Evolutionary conservation across 306 rosid species (phyloP).

Genomic region (Prunus mume): DNA sequence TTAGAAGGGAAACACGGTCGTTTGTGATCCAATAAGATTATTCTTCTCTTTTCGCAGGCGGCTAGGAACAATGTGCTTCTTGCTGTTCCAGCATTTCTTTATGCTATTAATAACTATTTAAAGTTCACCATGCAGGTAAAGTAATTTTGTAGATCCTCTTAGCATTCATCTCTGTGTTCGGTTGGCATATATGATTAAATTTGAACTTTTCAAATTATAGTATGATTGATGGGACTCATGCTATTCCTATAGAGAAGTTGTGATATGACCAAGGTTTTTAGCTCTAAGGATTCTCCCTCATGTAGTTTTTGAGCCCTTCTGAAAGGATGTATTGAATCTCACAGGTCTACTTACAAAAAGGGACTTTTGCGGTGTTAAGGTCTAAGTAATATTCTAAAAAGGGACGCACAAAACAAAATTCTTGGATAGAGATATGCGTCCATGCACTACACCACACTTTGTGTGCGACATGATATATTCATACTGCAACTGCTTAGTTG

Average conservation of each 20-base stretch:
- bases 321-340: not conserved
- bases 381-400: not conserved
- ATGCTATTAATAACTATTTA: slow-evolving; percentile 95
- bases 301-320: not conserved
- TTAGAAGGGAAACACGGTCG: not conserved
- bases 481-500: not conserved
- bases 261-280: not conserved
- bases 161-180: not conserved
- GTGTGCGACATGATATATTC: not conserved
- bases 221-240: not conserved
- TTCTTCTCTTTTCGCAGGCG: slow-evolving; percentile 57
- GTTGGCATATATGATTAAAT: not conserved
- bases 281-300: not conserved
- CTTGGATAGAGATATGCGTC: not conserved
- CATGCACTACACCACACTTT: not conserved
- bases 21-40: slow-evolving; percentile 14
- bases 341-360: not conserved
- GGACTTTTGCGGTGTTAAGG: not conserved
- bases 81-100: slow-evolving; percentile 92
- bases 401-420: not conserved
- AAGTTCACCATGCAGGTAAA: slow-evolving; percentile 98
- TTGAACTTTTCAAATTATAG: not conserved
- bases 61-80: slow-evolving; percentile 96
- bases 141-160: slow-evolving; percentile 5
- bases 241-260: not conserved